Percentiles rank a stretch among this genome's conserved stretches.
phyloP scores from a whole-genome alignment of 345 rosid genomes.

The Reutealis trisperma region DNA sequence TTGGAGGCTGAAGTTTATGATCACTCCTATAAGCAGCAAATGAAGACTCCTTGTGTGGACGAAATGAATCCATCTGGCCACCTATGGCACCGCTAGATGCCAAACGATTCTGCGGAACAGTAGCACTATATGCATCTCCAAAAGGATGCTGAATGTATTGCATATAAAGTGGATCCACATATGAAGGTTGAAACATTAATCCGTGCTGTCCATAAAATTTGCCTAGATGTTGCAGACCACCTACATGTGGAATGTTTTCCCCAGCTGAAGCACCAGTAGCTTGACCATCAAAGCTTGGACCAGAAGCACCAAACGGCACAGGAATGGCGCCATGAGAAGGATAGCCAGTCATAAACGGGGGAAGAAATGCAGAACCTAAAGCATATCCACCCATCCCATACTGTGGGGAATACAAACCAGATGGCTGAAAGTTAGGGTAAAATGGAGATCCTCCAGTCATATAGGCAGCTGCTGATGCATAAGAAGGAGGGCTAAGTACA shows the following conservation, averaged over 20 bases:
- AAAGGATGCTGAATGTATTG: constrained; percentile 27
- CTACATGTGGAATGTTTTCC: constrained; percentile 36
- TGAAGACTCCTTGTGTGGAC: constrained; percentile 1
- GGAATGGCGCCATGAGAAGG: constrained; percentile 26
- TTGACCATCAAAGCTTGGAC: constrained; percentile 20
- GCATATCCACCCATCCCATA: constrained; percentile 25
- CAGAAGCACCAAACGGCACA: constrained; percentile 24
- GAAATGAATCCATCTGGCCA: constrained; percentile 15
- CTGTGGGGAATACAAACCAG: constrained; percentile 28
- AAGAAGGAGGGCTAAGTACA: constrained; percentile 24
- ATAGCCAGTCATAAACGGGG: constrained; percentile 28
- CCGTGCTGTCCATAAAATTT: constrained; percentile 58
- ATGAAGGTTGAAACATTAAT: constrained; percentile 33
- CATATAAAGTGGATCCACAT: constrained; percentile 25
- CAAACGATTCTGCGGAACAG: constrained; percentile 16
- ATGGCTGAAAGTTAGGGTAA: constrained; percentile 31
- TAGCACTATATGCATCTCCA: constrained; percentile 24
- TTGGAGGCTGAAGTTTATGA: constrained; percentile 19
- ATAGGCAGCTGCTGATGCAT: constrained; percentile 20
- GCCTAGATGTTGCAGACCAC: constrained; percentile 44
- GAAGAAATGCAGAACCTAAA: constrained; percentile 23
- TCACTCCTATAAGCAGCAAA: constrained; percentile 13
- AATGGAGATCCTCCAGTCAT: constrained; percentile 26
- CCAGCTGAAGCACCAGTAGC: constrained; percentile 39
- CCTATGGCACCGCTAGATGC: constrained; percentile 10